Evolutionary conservation across 164 flowering plant species (phyloP).

Genomic region (Vitis labrusca): DNA sequence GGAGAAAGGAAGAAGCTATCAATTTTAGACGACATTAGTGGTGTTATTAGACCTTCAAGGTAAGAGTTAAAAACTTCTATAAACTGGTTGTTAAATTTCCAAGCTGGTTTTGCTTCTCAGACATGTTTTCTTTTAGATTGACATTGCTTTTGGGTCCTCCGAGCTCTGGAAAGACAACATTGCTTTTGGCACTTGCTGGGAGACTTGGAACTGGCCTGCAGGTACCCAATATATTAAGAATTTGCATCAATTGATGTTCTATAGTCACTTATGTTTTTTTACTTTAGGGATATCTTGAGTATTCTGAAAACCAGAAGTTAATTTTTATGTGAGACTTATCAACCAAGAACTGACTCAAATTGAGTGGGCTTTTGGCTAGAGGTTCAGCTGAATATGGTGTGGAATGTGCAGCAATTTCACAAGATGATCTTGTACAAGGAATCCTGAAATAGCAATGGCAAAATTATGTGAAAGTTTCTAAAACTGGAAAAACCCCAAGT

Average conservation of each 20-base stretch:
- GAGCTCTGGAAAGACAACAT: constrained; percentile 95
- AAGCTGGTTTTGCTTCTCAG: background rate
- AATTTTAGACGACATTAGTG: constrained; percentile 71
- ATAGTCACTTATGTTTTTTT: background rate
- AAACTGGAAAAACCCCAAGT: no score
- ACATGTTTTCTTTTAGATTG: constrained; percentile 44
- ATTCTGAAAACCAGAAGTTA: background rate
- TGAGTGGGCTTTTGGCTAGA: background rate
- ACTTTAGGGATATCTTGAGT: background rate
- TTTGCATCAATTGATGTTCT: background rate
- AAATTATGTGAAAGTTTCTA: no score
- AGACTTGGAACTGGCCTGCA: constrained; percentile 68
- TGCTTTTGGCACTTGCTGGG: constrained; percentile 91
- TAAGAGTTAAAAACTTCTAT: constrained; percentile 7
- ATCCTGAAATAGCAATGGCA: no score
- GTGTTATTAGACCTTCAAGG: constrained; percentile 91
- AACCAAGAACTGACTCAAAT: background rate
- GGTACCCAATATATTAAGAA: constrained; percentile 40
- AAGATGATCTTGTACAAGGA: no score
- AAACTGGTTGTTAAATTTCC: background rate
- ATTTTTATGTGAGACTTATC: background rate
- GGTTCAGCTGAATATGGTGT: no score
- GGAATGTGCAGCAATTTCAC: no score
- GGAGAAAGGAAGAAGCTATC: constrained; percentile 59
- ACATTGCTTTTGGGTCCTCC: constrained; percentile 97